Conservation (phyloP, 306 rosid genomes). For the Amphicarpaea edgeworthii region DNA sequence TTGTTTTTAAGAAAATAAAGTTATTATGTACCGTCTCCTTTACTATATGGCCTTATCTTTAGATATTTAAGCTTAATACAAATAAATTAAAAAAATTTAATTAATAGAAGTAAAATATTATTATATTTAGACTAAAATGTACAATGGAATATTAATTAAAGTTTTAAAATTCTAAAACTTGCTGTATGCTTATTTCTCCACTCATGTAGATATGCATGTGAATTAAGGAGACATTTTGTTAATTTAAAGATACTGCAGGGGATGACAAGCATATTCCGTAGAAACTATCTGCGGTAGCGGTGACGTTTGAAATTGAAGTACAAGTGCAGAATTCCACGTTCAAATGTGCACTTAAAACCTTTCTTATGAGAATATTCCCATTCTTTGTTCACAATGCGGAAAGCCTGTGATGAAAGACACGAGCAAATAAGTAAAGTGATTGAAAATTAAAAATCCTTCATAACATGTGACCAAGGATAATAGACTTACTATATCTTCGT, state of each 20-base stretch:
- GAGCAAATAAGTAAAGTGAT: constrained; percentile 25
- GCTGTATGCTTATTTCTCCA: background rate
- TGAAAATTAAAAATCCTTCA: constrained; percentile 4
- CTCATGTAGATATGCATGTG: background rate
- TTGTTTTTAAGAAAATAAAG: too few species aligned
- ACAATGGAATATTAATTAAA: too few species aligned
- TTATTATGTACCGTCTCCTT: too few species aligned
- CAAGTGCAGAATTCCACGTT: constrained; percentile 92
- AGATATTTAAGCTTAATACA: too few species aligned
- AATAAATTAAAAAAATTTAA: too few species aligned
- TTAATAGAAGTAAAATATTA: too few species aligned
- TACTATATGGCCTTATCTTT: too few species aligned
- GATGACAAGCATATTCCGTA: background rate
- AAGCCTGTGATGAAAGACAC: constrained; percentile 65
- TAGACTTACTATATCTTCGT: constrained; percentile 87
- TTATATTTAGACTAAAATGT: too few species aligned
- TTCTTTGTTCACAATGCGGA: constrained; percentile 93
- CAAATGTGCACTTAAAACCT: constrained; percentile 95
- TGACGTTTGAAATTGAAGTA: constrained; percentile 93
- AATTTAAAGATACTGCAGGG: background rate
- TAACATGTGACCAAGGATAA: constrained; percentile 32
- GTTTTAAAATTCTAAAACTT: too few species aligned
- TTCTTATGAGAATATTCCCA: constrained; percentile 97
- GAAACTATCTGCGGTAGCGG: constrained; percentile 86
- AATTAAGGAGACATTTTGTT: background rate